Conservation (phyloP, 2,329 filamentous ascomycete genomes). For the Didymellaceae sp. region DNA sequence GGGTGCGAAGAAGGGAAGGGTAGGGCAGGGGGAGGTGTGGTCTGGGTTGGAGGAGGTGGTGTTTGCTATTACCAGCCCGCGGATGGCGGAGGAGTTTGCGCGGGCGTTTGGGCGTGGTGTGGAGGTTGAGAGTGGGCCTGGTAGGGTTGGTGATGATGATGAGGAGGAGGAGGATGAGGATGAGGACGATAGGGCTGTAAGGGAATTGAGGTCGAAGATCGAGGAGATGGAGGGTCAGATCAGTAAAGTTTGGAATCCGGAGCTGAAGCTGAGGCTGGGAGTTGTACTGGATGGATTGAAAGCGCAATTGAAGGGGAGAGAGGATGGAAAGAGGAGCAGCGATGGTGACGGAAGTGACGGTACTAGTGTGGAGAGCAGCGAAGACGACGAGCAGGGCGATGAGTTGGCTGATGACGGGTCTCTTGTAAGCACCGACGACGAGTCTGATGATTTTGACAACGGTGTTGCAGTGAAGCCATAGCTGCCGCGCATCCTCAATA, state of each 20-base stretch:
- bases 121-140: constrained; percentile 46
- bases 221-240: constrained; percentile 45
- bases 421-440: neutral
- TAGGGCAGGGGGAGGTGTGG: constrained; percentile 47
- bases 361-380: neutral
- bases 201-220: constrained; percentile 45
- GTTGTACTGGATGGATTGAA: constrained; percentile 41
- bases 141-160: constrained; percentile 48
- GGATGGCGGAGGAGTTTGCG: constrained; percentile 61
- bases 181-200: constrained; percentile 30
- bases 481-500: neutral
- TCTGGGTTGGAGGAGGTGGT: constrained; percentile 59
- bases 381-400: neutral
- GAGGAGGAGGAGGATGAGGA: constrained; percentile 34
- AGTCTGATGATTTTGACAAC: neutral
- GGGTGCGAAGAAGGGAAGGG: constrained; percentile 36
- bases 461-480: neutral
- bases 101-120: constrained; percentile 55
- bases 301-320: constrained; percentile 34
- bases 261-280: constrained; percentile 41
- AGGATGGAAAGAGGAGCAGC: neutral
- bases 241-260: constrained; percentile 42
- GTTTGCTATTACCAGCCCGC: constrained; percentile 63
- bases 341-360: neutral
- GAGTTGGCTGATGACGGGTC: neutral